phyloP scores from a whole-genome alignment of 768 basidiomycete species.

The Agaricus bisporus region DNA sequence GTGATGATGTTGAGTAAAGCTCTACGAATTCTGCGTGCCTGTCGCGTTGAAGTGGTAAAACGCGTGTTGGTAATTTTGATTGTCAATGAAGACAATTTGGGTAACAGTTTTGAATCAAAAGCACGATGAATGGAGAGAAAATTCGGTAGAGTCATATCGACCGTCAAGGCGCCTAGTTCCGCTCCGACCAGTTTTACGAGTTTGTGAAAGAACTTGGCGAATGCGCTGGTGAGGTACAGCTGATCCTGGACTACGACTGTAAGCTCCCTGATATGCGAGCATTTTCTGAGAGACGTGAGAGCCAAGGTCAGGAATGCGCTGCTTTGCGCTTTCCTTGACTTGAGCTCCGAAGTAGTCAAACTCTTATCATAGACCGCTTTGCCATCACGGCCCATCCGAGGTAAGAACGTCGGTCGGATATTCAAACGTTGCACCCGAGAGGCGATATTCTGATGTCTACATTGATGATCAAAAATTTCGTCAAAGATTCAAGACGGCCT shows the following conservation, averaged over 20 bases:
- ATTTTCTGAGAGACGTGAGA: slow-evolving; percentile 9
- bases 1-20: slow-evolving; percentile 1
- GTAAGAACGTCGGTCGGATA: slow-evolving; percentile 22
- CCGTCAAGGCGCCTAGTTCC: slow-evolving; percentile 14
- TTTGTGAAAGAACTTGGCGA: slow-evolving; percentile 15
- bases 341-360: neutral
- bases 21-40: slow-evolving; percentile 2
- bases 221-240: slow-evolving; percentile 12
- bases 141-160: slow-evolving; percentile 20
- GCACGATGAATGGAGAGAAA: slow-evolving; percentile 15
- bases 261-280: slow-evolving; percentile 17
- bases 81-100: slow-evolving; percentile 12
- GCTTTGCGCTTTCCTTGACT: neutral
- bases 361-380: neutral
- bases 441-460: slow-evolving; percentile 15
- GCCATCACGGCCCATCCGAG: slow-evolving; percentile 13
- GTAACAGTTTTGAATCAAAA: slow-evolving; percentile 12
- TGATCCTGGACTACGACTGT: slow-evolving; percentile 22
- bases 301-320: slow-evolving; percentile 13
- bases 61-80: slow-evolving; percentile 11
- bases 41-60: neutral
- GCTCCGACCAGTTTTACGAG: slow-evolving; percentile 18
- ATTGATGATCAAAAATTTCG: neutral
- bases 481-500: neutral
- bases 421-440: slow-evolving; percentile 20